Conservation (phyloP, 257 asterid species). For the Cordia subcordata region DNA sequence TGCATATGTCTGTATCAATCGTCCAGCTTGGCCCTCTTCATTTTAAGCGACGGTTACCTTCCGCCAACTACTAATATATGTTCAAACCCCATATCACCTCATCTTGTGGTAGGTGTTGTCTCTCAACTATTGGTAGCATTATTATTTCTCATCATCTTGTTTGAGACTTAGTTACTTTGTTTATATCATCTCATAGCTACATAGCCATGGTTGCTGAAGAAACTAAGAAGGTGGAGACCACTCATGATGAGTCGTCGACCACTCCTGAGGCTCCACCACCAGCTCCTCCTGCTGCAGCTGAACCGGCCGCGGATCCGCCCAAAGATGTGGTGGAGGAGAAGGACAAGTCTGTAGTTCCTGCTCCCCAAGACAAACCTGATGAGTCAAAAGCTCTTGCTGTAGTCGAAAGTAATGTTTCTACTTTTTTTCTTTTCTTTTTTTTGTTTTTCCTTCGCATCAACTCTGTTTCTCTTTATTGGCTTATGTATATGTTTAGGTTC, state of each 20-base stretch:
- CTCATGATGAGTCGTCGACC: too few relatives aligned
- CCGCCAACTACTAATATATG: not conserved
- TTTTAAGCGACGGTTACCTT: conserved; percentile 4
- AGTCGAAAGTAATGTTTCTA: conserved; percentile 47
- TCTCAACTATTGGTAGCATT: not conserved
- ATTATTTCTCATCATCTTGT: not conserved
- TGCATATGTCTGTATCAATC: not conserved
- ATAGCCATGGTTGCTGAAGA: conserved; percentile 19
- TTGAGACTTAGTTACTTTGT: not conserved
- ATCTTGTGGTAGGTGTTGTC: not conserved
- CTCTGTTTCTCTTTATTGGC: not conserved
- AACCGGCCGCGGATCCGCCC: conserved; percentile 27
- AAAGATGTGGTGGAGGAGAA: conserved; percentile 76
- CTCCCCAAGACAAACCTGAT: conserved; percentile 48
- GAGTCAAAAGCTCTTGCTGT: conserved; percentile 70
- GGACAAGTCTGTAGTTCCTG: conserved; percentile 47
- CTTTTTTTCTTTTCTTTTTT: too few relatives aligned
- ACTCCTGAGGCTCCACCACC: conserved; percentile 10
- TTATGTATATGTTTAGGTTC: not conserved
- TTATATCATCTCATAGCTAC: not conserved
- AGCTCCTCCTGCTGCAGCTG: conserved; percentile 4
- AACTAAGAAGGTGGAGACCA: conserved; percentile 22
- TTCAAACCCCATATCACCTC: not conserved
- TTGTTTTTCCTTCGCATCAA: not conserved
- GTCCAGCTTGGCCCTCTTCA: conserved; percentile 1